A percentile compares a stretch with the other conserved stretches of the same genome.
Evolutionary conservation across 345 rosid species (phyloP).

Genomic region (Aethionema arabicum): DNA sequence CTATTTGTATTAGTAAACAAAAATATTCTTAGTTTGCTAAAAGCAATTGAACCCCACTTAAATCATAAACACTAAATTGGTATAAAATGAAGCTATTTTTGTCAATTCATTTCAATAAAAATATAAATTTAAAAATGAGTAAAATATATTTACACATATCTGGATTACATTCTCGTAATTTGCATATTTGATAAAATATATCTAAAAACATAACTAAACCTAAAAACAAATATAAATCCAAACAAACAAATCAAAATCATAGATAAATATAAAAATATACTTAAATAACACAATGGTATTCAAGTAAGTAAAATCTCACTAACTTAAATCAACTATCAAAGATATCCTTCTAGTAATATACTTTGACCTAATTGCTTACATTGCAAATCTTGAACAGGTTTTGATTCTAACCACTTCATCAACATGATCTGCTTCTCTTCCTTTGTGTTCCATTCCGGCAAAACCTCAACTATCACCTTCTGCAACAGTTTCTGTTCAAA

Average conservation of each 20-base stretch:
- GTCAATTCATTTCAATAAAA: too few species aligned
- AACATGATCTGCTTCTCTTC: slow-evolving; percentile 15
- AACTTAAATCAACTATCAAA: slow-evolving; percentile 34
- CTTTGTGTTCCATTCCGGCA: slow-evolving; percentile 56
- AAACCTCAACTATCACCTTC: slow-evolving; percentile 57
- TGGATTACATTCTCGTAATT: too few species aligned
- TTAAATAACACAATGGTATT: slow-evolving; percentile 14
- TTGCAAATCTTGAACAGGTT: slow-evolving; percentile 49
- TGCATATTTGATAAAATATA: too few species aligned
- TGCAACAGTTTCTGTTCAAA: slow-evolving; percentile 51
- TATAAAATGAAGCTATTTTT: too few species aligned
- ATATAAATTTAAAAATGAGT: too few species aligned
- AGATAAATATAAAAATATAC: background rate
- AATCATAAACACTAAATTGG: too few species aligned
- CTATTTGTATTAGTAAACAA: too few species aligned
- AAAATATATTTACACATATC: too few species aligned
- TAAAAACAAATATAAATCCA: background rate
- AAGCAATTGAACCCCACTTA: too few species aligned
- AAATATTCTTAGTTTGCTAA: too few species aligned
- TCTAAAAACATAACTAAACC: too few species aligned
- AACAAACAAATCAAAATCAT: background rate
- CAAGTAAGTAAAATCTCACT: background rate
- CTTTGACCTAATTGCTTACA: slow-evolving; percentile 41
- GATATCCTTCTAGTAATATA: slow-evolving; percentile 58
- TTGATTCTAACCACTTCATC: slow-evolving; percentile 40